Percentiles rank a stretch among this genome's conserved stretches.
phyloP scores from a whole-genome alignment of 2,329 filamentous ascomycete species.

The Gnomoniopsis smithogilvyi region DNA sequence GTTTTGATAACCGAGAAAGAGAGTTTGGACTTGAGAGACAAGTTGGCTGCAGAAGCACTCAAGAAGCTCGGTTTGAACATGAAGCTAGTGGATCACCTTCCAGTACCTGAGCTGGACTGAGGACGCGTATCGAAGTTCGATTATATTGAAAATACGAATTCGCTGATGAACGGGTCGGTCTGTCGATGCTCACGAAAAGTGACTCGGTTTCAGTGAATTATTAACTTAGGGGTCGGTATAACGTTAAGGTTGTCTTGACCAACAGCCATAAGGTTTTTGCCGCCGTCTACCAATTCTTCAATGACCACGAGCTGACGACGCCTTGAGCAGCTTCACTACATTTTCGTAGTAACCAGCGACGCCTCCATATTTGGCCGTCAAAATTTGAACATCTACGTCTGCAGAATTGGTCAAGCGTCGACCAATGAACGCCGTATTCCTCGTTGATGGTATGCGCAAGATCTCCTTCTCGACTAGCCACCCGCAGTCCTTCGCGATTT shows the following conservation, averaged over 20 bases:
- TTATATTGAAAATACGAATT: background rate
- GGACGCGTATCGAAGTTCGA: background rate
- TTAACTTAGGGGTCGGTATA: background rate
- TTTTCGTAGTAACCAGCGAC: conserved; percentile 56
- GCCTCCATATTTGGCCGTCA: conserved; percentile 53
- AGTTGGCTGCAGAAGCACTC: conserved; percentile 63
- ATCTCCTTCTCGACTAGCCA: conserved; percentile 80
- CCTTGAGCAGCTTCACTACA: conserved; percentile 59
- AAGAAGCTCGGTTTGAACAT: conserved; percentile 63
- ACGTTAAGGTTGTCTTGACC: background rate
- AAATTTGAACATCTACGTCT: conserved; percentile 36
- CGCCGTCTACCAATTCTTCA: conserved; percentile 19
- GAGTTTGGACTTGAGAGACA: conserved; percentile 61
- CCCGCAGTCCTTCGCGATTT: conserved; percentile 68
- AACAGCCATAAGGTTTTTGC: background rate
- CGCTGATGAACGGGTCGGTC: background rate
- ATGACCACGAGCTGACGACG: conserved; percentile 35
- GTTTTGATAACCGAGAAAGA: conserved; percentile 71
- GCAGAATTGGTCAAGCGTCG: conserved; percentile 36
- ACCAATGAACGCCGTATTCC: conserved; percentile 80
- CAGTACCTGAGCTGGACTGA: conserved; percentile 64
- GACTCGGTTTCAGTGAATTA: background rate
- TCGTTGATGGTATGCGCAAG: conserved; percentile 85
- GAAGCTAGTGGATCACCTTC: conserved; percentile 72
- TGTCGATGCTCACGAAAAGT: background rate